Evolutionary conservation across 2,329 filamentous ascomycete genomes (phyloP).

Genomic region (Botryosphaeria dothidea): DNA sequence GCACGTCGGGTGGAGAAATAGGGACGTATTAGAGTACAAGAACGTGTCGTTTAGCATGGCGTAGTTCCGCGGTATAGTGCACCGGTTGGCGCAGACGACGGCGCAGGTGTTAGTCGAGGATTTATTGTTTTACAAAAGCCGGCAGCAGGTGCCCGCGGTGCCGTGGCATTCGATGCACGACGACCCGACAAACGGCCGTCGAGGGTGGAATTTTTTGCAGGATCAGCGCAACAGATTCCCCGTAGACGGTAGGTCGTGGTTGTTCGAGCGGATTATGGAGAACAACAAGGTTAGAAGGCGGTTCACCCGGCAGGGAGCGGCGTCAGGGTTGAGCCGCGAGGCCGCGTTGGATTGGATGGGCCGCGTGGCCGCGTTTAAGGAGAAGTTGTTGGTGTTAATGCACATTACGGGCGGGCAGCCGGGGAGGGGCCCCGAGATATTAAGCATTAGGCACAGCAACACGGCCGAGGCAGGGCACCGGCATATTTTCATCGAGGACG

Average conservation of each 20-base stretch:
- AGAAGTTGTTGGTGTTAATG: conserved; percentile 26
- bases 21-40: conserved; percentile 22
- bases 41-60: conserved; percentile 15
- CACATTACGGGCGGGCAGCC: conserved; percentile 24
- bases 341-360: neutral
- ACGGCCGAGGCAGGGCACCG: conserved; percentile 17
- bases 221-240: conserved; percentile 17
- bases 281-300: neutral
- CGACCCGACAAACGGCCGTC: conserved; percentile 17
- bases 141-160: neutral
- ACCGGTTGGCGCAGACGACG: too few relatives aligned
- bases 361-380: conserved; percentile 9
- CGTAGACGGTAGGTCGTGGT: neutral
- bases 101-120: too few relatives aligned
- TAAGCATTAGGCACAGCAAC: conserved; percentile 26
- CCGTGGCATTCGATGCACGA: conserved; percentile 20
- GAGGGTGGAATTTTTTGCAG: conserved; percentile 23
- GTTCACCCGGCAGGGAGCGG: neutral
- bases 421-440: conserved; percentile 23
- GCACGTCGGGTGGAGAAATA: conserved; percentile 18
- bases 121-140: too few relatives aligned
- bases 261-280: neutral
- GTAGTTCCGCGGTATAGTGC: neutral
- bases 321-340: neutral
- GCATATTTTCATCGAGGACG: conserved; percentile 27